Evolutionary conservation across 257 asterid genomes (phyloP), one percentile per base, ranked within the genome.

Genomic region (Nemophila menziesii): DNA sequence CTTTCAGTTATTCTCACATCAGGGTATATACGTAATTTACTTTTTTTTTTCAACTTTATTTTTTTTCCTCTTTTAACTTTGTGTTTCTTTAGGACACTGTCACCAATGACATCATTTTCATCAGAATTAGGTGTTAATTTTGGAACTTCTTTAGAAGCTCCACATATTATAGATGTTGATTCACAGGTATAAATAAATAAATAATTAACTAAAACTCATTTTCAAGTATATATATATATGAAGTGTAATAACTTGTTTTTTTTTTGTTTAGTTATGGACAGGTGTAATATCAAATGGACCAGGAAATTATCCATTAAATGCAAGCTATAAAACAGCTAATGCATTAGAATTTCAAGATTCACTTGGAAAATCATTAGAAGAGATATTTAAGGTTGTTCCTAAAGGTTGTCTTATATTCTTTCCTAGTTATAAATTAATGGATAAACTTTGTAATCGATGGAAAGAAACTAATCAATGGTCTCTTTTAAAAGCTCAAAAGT

Each of bases 51-150:
- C 20, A 10, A 5, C 12, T 29, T 29, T 4, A 10, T 29, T 29
- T 13, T 29, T 29, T 29, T 2, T 29, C 12, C 36, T 29, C 36
- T 29, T 3, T 29, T 13, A 29, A 17, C 16, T 21, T 52, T 46
- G 39, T 51, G 38, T 50, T 27, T 55, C 47, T 19, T 53, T 74
- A 90, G 98, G 77, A 90, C 96, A 45, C 58, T 90, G 29, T 90
- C 98, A 40, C 98, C 98, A 9, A 53, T 81, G 75, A 66, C 60
- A 58, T 76, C 98, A 23, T 90, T 90, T 67, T 78, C 98, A 5
- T 80, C 98, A 62, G 98, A 90, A 72, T 94, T 90, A 38, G 98
- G 98, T 8, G 61, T 85, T 65, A 93, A 74, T 54, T 90, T 90
- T 57, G 94, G 80, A 58, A 75, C 93, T 63, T 76, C 75, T 43